Percentiles rank a stretch among this genome's conserved stretches.
Conservation (phyloP, 2,329 filamentous ascomycete species). For the Plenodomus tracheiphilus region DNA sequence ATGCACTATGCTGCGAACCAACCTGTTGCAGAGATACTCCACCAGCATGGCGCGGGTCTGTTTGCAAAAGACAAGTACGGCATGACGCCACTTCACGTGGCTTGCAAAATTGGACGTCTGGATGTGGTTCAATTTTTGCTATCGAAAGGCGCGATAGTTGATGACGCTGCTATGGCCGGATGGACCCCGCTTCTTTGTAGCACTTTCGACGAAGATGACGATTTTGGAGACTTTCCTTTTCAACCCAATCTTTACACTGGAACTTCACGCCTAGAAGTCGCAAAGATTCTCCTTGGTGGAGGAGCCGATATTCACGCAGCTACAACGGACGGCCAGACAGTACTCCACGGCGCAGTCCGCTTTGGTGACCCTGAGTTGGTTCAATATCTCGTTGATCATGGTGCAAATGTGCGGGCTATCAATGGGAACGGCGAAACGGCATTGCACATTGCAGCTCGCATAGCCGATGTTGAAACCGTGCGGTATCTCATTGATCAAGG, state of each 20-base stretch:
- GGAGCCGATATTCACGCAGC: conserved; percentile 5
- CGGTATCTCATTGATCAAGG: conserved; percentile 2
- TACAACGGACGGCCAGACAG: conserved; percentile 1
- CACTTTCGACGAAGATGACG: conserved; percentile 1
- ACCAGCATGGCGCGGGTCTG: conserved; percentile 4
- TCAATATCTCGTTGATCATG: conserved; percentile 2
- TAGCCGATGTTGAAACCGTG: neutral
- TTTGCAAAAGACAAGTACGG: conserved; percentile 7
- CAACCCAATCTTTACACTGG: neutral
- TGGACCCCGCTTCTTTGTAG: neutral
- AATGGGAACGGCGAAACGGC: conserved; percentile 2
- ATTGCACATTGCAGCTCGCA: conserved; percentile 4
- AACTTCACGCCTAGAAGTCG: neutral
- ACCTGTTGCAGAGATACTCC: conserved; percentile 1
- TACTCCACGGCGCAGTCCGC: conserved; percentile 3
- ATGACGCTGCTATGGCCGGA: conserved; percentile 1
- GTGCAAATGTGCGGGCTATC: conserved; percentile 3
- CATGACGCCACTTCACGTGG: conserved; percentile 4
- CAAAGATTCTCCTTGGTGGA: conserved; percentile 1
- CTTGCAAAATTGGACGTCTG: conserved; percentile 3
- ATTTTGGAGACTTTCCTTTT: neutral
- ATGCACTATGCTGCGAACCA: conserved; percentile 6
- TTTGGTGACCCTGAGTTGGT: conserved; percentile 3
- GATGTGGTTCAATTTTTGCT: conserved; percentile 3
- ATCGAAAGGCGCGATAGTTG: conserved; percentile 3